phyloP scores from a whole-genome alignment of 2,329 filamentous ascomycete genomes.

The Teratosphaeria zuluensis region DNA sequence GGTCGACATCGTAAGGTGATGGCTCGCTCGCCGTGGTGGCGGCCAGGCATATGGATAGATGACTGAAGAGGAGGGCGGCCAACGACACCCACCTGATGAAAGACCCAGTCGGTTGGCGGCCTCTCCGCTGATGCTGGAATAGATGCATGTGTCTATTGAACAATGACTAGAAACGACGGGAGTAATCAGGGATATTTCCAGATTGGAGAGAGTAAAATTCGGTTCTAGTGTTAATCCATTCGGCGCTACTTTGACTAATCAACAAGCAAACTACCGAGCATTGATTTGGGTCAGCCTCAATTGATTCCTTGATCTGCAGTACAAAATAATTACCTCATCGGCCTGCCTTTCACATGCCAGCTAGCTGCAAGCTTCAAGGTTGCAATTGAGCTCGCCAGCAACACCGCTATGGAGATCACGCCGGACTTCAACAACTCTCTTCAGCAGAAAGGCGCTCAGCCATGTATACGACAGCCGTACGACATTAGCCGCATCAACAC shows the following conservation, averaged over 20 bases:
- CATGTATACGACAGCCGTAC: constrained; percentile 36
- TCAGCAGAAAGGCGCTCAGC: constrained; percentile 43
- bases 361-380: not conserved
- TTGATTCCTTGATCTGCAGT: too few relatives aligned
- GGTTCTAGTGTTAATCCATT: too few relatives aligned
- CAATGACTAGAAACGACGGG: too few relatives aligned
- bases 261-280: too few relatives aligned
- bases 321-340: not conserved
- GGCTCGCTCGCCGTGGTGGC: not conserved
- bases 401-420: constrained; percentile 47
- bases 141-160: not conserved
- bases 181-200: too few relatives aligned
- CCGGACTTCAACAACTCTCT: constrained; percentile 60
- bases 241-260: too few relatives aligned
- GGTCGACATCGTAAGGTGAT: not conserved
- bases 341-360: not conserved
- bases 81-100: not conserved
- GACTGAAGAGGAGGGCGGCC: not conserved
- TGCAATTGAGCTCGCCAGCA: constrained; percentile 21
- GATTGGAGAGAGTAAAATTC: too few relatives aligned
- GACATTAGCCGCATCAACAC: constrained; percentile 53
- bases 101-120: not conserved
- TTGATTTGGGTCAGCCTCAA: too few relatives aligned
- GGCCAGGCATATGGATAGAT: not conserved
- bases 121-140: not conserved